Conservation (phyloP, 139 green algal genomes). For the Tetradesmus obliquus region DNA sequence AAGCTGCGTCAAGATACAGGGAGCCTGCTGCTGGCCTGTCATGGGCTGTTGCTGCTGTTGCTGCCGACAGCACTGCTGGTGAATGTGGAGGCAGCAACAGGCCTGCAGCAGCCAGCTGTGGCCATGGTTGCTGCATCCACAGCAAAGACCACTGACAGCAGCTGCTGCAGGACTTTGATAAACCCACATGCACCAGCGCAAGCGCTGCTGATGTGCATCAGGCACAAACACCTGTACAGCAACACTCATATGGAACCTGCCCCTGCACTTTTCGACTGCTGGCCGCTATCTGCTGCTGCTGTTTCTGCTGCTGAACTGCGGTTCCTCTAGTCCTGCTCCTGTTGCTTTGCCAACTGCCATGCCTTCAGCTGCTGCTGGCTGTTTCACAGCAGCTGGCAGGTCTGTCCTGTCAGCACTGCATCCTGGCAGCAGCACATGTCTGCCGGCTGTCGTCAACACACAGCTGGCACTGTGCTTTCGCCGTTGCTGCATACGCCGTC, state of each 20-base stretch:
- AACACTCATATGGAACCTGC: not conserved
- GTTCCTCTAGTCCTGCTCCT: too few relatives aligned
- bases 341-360: too few relatives aligned
- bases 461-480: not conserved
- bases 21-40: not conserved
- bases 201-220: not conserved
- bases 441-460: not conserved
- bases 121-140: too few relatives aligned
- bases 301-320: not conserved
- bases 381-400: not conserved
- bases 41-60: not conserved
- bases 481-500: not conserved
- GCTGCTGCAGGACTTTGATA: not conserved
- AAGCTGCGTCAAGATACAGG: not conserved
- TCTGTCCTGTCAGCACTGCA: not conserved
- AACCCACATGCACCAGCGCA: not conserved
- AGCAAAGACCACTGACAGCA: not conserved
- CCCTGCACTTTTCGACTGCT: not conserved
- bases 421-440: not conserved
- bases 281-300: not conserved
- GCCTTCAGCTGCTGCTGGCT: not conserved
- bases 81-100: not conserved
- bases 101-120: not conserved
- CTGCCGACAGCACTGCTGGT: not conserved
- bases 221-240: not conserved